Percentiles rank a stretch among this genome's conserved stretches.
Conservation (phyloP, 2,329 filamentous ascomycete species). For the Pseudogymnoascus sp. region DNA sequence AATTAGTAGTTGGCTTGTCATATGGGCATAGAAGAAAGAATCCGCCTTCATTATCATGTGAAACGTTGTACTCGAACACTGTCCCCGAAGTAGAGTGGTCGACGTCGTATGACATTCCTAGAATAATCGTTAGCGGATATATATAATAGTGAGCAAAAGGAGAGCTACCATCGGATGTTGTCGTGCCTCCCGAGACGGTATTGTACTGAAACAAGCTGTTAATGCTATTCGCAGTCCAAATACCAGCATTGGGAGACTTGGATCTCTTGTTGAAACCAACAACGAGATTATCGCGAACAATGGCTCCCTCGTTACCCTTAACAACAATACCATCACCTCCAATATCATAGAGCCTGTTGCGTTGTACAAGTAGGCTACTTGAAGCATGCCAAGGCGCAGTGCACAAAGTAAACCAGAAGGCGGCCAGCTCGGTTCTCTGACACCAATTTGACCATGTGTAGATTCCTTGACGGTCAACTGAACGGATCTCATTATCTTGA, state of each 20-base stretch:
- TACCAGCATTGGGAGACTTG: background rate
- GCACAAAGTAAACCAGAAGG: background rate
- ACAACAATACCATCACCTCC: background rate
- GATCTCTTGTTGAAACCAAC: background rate
- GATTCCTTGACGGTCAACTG: background rate
- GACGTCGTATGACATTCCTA: background rate
- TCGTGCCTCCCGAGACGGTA: background rate
- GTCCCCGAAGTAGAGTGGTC: background rate
- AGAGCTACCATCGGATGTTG: background rate
- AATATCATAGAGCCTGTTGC: background rate
- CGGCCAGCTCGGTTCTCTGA: background rate
- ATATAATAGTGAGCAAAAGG: background rate
- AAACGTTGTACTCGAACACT: background rate
- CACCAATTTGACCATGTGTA: background rate
- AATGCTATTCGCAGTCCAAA: background rate
- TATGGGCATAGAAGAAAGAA: background rate
- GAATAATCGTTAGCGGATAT: background rate
- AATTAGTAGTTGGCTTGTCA: background rate
- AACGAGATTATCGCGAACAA: background rate
- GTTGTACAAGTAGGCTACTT: background rate
- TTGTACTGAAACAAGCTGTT: background rate
- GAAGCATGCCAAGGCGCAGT: background rate
- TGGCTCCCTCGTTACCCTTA: background rate
- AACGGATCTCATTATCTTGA: background rate
- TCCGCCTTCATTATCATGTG: background rate